phyloP scores from a whole-genome alignment of 768 basidiomycete genomes.

The Mycena crocata region DNA sequence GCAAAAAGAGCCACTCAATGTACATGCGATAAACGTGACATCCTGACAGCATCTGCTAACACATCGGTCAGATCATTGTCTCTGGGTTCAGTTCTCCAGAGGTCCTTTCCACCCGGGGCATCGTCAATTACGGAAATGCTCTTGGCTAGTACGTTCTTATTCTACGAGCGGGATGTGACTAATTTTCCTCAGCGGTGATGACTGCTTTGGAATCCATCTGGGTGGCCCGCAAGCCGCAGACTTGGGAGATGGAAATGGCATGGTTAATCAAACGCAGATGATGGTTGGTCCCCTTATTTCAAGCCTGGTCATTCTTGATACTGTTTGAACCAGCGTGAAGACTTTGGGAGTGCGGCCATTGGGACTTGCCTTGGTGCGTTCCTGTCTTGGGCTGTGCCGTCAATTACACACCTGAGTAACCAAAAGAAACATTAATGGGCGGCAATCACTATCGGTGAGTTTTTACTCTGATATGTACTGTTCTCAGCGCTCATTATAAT shows the following conservation, averaged over 20 bases:
- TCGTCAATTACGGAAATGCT: conserved; percentile 58
- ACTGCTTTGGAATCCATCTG: conserved; percentile 57
- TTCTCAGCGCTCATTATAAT: not conserved
- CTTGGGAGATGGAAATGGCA: conserved; percentile 60
- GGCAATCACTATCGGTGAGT: conserved; percentile 62
- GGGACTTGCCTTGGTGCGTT: conserved; percentile 53
- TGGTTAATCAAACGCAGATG: conserved; percentile 51
- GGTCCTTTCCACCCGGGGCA: conserved; percentile 53
- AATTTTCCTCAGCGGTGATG: conserved; percentile 44
- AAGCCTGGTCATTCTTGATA: conserved; percentile 44
- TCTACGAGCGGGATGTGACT: not conserved
- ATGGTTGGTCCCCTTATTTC: conserved; percentile 40
- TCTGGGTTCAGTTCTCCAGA: conserved; percentile 57
- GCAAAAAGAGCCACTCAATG: conserved; percentile 57
- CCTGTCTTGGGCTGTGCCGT: not conserved
- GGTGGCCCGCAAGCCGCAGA: conserved; percentile 55
- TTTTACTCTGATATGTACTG: not conserved
- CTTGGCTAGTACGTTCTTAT: conserved; percentile 56
- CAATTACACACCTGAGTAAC: not conserved
- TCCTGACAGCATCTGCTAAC: not conserved
- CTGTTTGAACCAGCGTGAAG: conserved; percentile 40
- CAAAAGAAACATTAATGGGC: conserved; percentile 52
- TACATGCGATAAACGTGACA: conserved; percentile 31
- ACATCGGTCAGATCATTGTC: conserved; percentile 46
- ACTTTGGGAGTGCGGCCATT: conserved; percentile 18